Percentiles rank a stretch among this genome's conserved stretches.
Evolutionary conservation across 306 rosid species (phyloP).

Genomic region (Acmispon strigosus): DNA sequence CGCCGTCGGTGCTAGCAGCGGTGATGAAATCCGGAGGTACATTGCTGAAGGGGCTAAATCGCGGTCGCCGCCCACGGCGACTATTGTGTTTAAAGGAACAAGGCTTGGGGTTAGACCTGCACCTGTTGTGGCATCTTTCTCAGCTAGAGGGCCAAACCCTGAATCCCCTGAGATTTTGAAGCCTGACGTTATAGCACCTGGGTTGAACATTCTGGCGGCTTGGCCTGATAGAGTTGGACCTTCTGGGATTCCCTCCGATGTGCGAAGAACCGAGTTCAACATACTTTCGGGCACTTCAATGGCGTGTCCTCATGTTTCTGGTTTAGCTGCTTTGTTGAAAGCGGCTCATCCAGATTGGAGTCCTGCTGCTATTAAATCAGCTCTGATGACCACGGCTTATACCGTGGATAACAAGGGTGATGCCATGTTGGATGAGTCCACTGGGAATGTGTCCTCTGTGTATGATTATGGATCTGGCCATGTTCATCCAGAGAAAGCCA

Average conservation of each 20-base stretch:
- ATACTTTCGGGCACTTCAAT: constrained; percentile 86
- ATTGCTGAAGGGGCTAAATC: constrained; percentile 32
- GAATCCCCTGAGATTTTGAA: constrained; percentile 76
- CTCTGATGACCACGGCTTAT: constrained; percentile 85
- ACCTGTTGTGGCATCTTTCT: constrained; percentile 84
- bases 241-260: constrained; percentile 63
- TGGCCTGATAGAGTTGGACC: constrained; percentile 93
- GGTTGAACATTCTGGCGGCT: constrained; percentile 87
- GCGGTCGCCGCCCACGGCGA: constrained; percentile 34
- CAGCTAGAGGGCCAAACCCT: constrained; percentile 89
- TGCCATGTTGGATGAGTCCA: constrained; percentile 72
- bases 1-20: constrained; percentile 59
- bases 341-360: constrained; percentile 94
- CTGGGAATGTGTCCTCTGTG: constrained; percentile 64
- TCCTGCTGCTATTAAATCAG: constrained; percentile 78
- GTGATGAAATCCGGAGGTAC: constrained; percentile 61
- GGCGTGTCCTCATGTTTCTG: constrained; percentile 96
- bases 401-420: constrained; percentile 57
- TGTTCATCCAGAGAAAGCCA: constrained; percentile 80
- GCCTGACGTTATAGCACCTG: constrained; percentile 88
- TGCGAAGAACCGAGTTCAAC: constrained; percentile 61
- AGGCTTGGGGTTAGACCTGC: constrained; percentile 74
- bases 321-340: constrained; percentile 78
- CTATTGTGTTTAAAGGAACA: constrained; percentile 68
- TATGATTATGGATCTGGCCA: constrained; percentile 83